Percentiles rank a stretch among this genome's conserved stretches.
These are phyloP conservation scores for Erodium texanum DNA, from an alignment of 441 rosid species.

Conservation along the genomic window DNA sequence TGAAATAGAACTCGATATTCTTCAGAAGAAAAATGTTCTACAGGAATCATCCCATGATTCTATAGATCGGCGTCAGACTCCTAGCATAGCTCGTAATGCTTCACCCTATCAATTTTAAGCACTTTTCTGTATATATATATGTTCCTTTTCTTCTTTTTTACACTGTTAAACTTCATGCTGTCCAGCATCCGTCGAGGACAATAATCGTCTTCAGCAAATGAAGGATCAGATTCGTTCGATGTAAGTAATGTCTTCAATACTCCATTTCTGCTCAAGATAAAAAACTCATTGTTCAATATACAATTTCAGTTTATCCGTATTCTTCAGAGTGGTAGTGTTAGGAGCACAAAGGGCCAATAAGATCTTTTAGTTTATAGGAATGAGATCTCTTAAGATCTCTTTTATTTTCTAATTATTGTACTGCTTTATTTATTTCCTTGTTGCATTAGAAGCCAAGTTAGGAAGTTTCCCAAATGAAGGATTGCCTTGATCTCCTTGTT, in stretches of 20 bases:
- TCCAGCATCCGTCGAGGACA: slow-evolving; percentile 43
- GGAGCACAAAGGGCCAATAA: too few species aligned
- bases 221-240: slow-evolving; percentile 49
- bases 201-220: slow-evolving; percentile 57
- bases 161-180: slow-evolving; percentile 14
- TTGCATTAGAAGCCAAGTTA: too few species aligned
- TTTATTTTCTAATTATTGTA: too few species aligned
- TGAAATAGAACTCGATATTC: slow-evolving; percentile 57
- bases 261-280: slow-evolving; percentile 8
- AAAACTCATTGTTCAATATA: neutral
- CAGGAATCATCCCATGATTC: slow-evolving; percentile 27
- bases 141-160: slow-evolving; percentile 3
- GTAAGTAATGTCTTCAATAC: slow-evolving; percentile 33
- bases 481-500: too few species aligned
- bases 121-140: neutral
- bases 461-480: too few species aligned
- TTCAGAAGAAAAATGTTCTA: slow-evolving; percentile 36
- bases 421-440: too few species aligned
- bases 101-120: neutral
- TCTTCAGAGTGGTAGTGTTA: too few species aligned
- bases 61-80: slow-evolving; percentile 26
- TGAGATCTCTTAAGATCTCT: too few species aligned
- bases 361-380: too few species aligned
- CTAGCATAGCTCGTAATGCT: slow-evolving; percentile 29
- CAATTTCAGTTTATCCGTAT: neutral